Conservation (phyloP, 352 stramenopile genomes). For the Phytophthora fragariae region DNA sequence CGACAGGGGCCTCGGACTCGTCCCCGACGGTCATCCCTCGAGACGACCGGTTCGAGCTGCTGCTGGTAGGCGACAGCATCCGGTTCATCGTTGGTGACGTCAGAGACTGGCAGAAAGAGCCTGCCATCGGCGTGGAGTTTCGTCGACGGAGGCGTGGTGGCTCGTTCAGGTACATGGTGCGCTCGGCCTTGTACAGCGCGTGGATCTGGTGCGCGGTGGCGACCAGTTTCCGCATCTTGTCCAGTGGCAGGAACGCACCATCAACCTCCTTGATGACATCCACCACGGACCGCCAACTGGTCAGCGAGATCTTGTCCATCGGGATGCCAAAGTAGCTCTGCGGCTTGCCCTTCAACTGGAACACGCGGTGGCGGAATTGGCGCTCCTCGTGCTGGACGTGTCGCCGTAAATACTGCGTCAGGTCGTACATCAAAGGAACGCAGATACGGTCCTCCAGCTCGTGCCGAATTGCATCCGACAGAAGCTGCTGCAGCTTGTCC, state of each 20-base stretch:
- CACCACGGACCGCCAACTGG: slow-evolving; percentile 78
- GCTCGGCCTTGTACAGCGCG: slow-evolving; percentile 70
- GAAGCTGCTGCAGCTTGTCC: slow-evolving; percentile 76
- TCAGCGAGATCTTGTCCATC: slow-evolving; percentile 80
- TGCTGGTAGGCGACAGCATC: slow-evolving; percentile 37
- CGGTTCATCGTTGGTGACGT: slow-evolving; percentile 25
- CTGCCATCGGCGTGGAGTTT: slow-evolving; percentile 51
- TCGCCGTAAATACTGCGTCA: slow-evolving; percentile 53
- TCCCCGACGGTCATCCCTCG: slow-evolving; percentile 38
- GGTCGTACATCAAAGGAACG: slow-evolving; percentile 72
- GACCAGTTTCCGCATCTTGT: slow-evolving; percentile 89
- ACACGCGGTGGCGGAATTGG: slow-evolving; percentile 76
- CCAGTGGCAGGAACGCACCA: slow-evolving; percentile 75
- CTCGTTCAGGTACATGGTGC: slow-evolving; percentile 50
- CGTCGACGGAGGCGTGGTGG: slow-evolving; percentile 43
- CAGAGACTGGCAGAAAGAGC: slow-evolving; percentile 28
- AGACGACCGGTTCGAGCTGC: slow-evolving; percentile 34
- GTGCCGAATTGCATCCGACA: slow-evolving; percentile 86
- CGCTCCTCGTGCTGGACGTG: slow-evolving; percentile 75
- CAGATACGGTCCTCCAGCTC: slow-evolving; percentile 86
- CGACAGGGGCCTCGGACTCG: slow-evolving; percentile 25
- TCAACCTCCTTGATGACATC: slow-evolving; percentile 86
- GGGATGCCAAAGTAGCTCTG: slow-evolving; percentile 87
- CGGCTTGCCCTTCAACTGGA: slow-evolving; percentile 70
- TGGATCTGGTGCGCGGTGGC: slow-evolving; percentile 78